These are phyloP conservation scores for Lachancea cidri DNA, from an alignment of 805 yeast genomes.

Conservation along the genomic window DNA sequence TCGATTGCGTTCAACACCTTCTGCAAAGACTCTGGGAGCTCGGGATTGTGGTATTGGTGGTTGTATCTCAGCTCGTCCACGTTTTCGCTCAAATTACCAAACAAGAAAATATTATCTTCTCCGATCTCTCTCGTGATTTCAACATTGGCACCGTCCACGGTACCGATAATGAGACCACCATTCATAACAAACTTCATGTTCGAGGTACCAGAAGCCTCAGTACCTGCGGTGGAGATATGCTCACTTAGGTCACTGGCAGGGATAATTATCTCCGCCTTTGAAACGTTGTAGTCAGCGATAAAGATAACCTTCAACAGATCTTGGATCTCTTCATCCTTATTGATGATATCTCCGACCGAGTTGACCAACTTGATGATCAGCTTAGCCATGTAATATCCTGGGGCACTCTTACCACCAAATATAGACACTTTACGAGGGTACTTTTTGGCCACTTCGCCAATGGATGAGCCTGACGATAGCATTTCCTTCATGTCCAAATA, in stretches of 20 bases:
- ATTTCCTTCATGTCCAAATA: slow-evolving; percentile 66
- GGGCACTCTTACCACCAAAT: slow-evolving; percentile 95
- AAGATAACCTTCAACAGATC: slow-evolving; percentile 80
- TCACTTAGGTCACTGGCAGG: slow-evolving; percentile 90
- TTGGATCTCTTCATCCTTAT: slow-evolving; percentile 68
- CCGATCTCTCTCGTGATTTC: slow-evolving; percentile 93
- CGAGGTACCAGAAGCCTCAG: slow-evolving; percentile 94
- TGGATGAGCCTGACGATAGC: slow-evolving; percentile 39
- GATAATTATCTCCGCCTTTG: slow-evolving; percentile 84
- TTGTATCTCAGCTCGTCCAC: slow-evolving; percentile 80
- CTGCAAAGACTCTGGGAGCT: slow-evolving; percentile 53
- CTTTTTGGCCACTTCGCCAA: slow-evolving; percentile 53
- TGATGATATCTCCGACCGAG: slow-evolving; percentile 74
- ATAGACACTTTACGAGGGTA: slow-evolving; percentile 72
- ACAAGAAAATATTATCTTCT: slow-evolving; percentile 85
- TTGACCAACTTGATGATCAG: slow-evolving; percentile 81
- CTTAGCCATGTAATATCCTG: slow-evolving; percentile 96
- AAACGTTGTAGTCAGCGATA: slow-evolving; percentile 88
- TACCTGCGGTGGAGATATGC: slow-evolving; percentile 95
- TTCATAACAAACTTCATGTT: slow-evolving; percentile 93
- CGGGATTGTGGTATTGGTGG: slow-evolving; percentile 53
- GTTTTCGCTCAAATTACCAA: slow-evolving; percentile 85
- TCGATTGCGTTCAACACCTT: slow-evolving; percentile 65
- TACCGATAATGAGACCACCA: slow-evolving; percentile 91
- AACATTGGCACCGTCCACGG: slow-evolving; percentile 95